These are phyloP conservation scores for Alternaria incomplexa DNA, from an alignment of 2,329 filamentous ascomycete species.

Conservation along the genomic window DNA sequence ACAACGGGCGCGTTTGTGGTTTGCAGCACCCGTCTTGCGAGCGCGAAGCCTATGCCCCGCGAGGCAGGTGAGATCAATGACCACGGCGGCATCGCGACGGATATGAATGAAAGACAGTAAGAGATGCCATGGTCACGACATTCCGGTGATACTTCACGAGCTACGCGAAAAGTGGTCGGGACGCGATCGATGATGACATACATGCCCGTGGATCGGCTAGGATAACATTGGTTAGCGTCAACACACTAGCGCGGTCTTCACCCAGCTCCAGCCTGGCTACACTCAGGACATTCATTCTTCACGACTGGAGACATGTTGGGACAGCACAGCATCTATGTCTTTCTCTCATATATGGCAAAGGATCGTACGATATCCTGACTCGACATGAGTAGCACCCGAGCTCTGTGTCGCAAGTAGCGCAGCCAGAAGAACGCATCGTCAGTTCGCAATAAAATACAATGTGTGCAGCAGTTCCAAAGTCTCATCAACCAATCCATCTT, in stretches of 20 bases:
- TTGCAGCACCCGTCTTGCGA: conserved; percentile 64
- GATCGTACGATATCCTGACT: neutral
- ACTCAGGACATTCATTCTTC: neutral
- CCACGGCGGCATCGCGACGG: conserved; percentile 53
- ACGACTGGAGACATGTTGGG: neutral
- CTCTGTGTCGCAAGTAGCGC: neutral
- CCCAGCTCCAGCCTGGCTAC: neutral
- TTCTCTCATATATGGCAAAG: neutral
- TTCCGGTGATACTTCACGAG: neutral
- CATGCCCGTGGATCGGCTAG: conserved; percentile 30
- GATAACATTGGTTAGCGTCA: neutral
- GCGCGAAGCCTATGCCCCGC: conserved; percentile 67
- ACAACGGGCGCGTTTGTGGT: conserved; percentile 65
- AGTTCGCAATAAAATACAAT: neutral
- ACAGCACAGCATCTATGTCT: neutral
- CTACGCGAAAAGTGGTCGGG: conserved; percentile 10
- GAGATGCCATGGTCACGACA: conserved; percentile 12
- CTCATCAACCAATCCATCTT: neutral
- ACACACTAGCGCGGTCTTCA: neutral
- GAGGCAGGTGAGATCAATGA: conserved; percentile 65
- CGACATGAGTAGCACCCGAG: neutral
- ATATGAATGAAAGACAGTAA: neutral
- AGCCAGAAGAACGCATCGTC: neutral
- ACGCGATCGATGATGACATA: conserved; percentile 43
- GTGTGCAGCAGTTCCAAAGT: neutral